Conservation (phyloP, 495 filamentous ascomycete species). For the Alectoria sarmentosa region DNA sequence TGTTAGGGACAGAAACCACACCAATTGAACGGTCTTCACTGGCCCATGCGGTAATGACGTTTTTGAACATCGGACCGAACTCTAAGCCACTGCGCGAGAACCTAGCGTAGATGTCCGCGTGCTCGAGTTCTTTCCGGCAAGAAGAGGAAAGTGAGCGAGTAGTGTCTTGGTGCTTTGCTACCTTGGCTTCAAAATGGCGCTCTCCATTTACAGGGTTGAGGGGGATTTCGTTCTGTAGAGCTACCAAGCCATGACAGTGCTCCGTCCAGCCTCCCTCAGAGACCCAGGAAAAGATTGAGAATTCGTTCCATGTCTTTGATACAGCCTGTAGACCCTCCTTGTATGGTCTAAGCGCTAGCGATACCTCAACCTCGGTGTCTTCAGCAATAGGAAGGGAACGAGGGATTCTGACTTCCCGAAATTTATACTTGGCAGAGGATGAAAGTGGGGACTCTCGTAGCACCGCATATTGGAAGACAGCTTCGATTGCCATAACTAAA, state of each 20-base stretch:
- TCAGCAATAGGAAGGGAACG: not conserved
- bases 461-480: not conserved
- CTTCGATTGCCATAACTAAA: conserved; percentile 40
- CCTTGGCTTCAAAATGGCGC: not conserved
- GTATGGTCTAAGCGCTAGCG: not conserved
- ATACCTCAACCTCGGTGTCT: not conserved
- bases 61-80: not conserved
- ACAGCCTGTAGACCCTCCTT: not conserved
- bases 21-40: not conserved
- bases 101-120: not conserved
- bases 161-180: too few species aligned
- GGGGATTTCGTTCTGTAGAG: not conserved
- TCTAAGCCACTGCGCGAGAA: not conserved
- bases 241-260: not conserved
- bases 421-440: not conserved
- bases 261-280: not conserved
- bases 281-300: not conserved
- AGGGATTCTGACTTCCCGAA: not conserved
- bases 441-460: not conserved
- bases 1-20: not conserved
- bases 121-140: too few species aligned
- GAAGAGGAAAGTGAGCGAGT: too few species aligned
- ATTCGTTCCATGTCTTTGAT: not conserved
- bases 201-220: not conserved
- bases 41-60: not conserved